phyloP scores from a whole-genome alignment of 2,329 filamentous ascomycete species.

The Pestalotiopsis sp. region DNA sequence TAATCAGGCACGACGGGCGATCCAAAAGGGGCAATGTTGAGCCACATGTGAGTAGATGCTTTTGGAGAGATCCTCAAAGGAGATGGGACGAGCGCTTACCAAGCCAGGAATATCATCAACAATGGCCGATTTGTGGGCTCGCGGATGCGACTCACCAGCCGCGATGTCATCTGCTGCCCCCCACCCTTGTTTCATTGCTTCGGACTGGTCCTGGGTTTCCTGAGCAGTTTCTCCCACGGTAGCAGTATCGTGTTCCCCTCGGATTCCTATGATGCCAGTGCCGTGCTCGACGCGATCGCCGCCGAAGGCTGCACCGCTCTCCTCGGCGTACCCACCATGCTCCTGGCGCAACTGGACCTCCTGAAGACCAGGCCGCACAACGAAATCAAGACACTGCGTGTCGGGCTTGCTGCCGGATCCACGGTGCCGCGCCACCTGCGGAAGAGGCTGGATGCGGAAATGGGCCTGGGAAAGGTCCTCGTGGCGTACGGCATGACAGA shows the following conservation, averaged over 20 bases:
- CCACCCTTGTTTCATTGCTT: slow-evolving; percentile 72
- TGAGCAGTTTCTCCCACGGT: slow-evolving; percentile 68
- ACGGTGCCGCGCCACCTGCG: slow-evolving; percentile 66
- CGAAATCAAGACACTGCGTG: slow-evolving; percentile 49
- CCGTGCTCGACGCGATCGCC: slow-evolving; percentile 58
- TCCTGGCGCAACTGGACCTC: slow-evolving; percentile 65
- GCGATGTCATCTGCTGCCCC: slow-evolving; percentile 66
- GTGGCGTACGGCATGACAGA: slow-evolving; percentile 90
- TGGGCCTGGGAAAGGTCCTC: slow-evolving; percentile 64
- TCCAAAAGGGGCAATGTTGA: not conserved
- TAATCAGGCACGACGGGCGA: not conserved
- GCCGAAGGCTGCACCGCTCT: slow-evolving; percentile 55
- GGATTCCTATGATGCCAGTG: slow-evolving; percentile 65
- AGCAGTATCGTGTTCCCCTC: slow-evolving; percentile 66
- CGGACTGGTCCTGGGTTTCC: slow-evolving; percentile 71
- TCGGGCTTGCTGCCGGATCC: slow-evolving; percentile 68
- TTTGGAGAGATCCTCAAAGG: not conserved
- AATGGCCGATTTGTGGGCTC: slow-evolving; percentile 70
- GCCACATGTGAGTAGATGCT: not conserved
- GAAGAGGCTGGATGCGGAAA: slow-evolving; percentile 59
- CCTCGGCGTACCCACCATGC: slow-evolving; percentile 67
- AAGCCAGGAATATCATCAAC: slow-evolving; percentile 54
- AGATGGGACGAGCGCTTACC: not conserved
- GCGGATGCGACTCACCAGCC: slow-evolving; percentile 62
- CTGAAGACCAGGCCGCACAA: slow-evolving; percentile 38